These are phyloP conservation scores for Hypoxylon trugodes DNA, from an alignment of 495 filamentous ascomycete genomes.

Conservation along the genomic window DNA sequence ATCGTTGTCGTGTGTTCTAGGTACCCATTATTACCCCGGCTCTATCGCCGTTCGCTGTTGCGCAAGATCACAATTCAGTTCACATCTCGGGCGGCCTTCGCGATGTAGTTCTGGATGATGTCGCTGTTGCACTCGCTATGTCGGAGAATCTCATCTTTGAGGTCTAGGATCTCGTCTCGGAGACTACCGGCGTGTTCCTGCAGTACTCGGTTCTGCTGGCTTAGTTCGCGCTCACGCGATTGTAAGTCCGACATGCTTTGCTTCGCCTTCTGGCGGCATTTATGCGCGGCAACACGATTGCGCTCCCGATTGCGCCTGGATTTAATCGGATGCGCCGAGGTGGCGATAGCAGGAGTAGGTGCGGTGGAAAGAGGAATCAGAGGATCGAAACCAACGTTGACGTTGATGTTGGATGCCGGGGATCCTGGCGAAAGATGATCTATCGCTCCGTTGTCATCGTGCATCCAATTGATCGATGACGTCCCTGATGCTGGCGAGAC, in stretches of 20 bases:
- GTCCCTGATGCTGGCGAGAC: neutral
- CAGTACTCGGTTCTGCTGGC: slow-evolving; percentile 35
- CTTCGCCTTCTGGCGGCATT: slow-evolving; percentile 76
- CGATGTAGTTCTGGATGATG: slow-evolving; percentile 60
- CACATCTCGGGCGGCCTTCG: slow-evolving; percentile 48
- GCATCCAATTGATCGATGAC: slow-evolving; percentile 9
- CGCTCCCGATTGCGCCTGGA: slow-evolving; percentile 55
- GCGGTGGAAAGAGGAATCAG: neutral
- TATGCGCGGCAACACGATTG: slow-evolving; percentile 73
- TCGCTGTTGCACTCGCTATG: slow-evolving; percentile 62
- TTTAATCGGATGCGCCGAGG: neutral
- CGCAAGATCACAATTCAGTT: slow-evolving; percentile 10
- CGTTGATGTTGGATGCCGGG: neutral
- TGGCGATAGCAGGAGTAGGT: neutral
- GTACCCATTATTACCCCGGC: no score
- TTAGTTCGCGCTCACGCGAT: slow-evolving; percentile 37
- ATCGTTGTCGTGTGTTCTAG: no score
- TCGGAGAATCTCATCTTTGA: slow-evolving; percentile 63
- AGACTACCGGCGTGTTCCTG: slow-evolving; percentile 44
- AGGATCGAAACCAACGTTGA: neutral
- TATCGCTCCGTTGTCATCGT: neutral
- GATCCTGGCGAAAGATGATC: neutral
- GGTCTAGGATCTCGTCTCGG: slow-evolving; percentile 56
- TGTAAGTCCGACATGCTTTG: slow-evolving; percentile 60
- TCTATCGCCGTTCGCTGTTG: no score